These are phyloP conservation scores for Ustilago trichophora DNA, from an alignment of 1,284 basidiomycete species.

Conservation along the genomic window DNA sequence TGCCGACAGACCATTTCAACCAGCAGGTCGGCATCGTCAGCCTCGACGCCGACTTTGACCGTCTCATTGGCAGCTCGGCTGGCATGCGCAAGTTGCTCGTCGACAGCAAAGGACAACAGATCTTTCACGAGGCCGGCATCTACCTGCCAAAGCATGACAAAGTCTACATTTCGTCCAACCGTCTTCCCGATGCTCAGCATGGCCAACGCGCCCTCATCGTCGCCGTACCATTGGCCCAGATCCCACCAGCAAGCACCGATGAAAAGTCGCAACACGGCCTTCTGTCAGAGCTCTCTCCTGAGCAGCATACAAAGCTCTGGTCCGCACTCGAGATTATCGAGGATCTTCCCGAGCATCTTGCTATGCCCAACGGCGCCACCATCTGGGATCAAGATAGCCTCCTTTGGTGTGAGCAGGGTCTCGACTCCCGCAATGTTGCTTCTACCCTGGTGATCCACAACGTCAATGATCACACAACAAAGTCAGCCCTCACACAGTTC, in stretches of 20 bases:
- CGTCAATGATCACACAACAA: conserved; percentile 7
- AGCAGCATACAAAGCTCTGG: conserved; percentile 23
- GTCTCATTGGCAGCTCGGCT: conserved; percentile 25
- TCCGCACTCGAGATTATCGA: conserved; percentile 21
- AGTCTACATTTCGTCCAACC: conserved; percentile 42
- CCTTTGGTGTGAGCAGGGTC: conserved; percentile 51
- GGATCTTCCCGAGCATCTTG: conserved; percentile 19
- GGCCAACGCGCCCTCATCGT: conserved; percentile 29
- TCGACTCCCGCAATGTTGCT: conserved; percentile 16
- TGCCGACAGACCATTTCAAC: background rate
- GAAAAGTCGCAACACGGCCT: conserved; percentile 2
- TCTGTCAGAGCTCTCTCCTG: conserved; percentile 12
- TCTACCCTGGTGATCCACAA: conserved; percentile 36
- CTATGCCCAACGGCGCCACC: conserved; percentile 40
- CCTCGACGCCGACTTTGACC: conserved; percentile 34
- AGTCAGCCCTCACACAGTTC: conserved; percentile 8
- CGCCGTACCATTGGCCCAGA: conserved; percentile 13
- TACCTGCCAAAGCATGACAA: conserved; percentile 33
- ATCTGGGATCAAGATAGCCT: conserved; percentile 38
- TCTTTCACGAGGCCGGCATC: conserved; percentile 48
- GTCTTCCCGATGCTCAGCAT: conserved; percentile 12
- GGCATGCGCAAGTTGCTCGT: conserved; percentile 29
- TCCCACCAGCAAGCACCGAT: conserved; percentile 10
- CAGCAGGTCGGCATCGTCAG: conserved; percentile 30
- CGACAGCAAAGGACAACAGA: conserved; percentile 24